Conservation (phyloP, 2,329 filamentous ascomycete species). For the Aspergillus tanneri region DNA sequence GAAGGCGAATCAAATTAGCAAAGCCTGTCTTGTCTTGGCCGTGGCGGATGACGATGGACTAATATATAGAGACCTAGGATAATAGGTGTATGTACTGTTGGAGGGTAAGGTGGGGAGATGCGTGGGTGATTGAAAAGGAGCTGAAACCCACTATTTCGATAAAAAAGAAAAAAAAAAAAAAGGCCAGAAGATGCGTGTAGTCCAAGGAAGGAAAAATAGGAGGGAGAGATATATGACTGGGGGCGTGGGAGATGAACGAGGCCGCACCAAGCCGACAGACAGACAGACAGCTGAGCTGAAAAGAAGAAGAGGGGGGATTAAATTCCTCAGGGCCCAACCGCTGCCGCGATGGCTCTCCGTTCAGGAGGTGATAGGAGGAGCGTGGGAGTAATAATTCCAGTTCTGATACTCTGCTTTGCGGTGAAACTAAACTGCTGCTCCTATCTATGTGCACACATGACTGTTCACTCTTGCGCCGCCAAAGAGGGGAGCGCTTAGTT, state of each 20-base stretch:
- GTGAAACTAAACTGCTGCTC: slow-evolving; percentile 23
- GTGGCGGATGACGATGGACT: slow-evolving; percentile 12
- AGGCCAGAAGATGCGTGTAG: slow-evolving; percentile 16
- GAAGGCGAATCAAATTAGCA: not conserved
- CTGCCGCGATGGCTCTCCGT: slow-evolving; percentile 11
- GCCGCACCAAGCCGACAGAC: not conserved
- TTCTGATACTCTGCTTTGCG: slow-evolving; percentile 17
- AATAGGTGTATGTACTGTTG: slow-evolving; percentile 15
- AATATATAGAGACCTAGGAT: slow-evolving; percentile 21
- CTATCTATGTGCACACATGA: slow-evolving; percentile 36
- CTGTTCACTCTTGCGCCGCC: slow-evolving; percentile 25
- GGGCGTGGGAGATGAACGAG: slow-evolving; percentile 1
- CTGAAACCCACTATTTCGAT: slow-evolving; percentile 14
- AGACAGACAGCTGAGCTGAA: not conserved
- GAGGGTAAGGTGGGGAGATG: slow-evolving; percentile 22
- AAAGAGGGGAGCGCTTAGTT: slow-evolving; percentile 26
- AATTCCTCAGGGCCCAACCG: slow-evolving; percentile 6
- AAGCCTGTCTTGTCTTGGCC: not conserved
- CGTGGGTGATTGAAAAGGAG: slow-evolving; percentile 17
- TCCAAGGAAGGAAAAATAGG: slow-evolving; percentile 13
- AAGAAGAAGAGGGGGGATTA: slow-evolving; percentile 4
- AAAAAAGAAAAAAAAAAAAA: too few species aligned
- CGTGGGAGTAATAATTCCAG: slow-evolving; percentile 9
- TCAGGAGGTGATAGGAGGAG: slow-evolving; percentile 7
- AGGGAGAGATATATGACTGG: slow-evolving; percentile 7